Base-by-base conservation (phyloP, 116 monocot species). In the Phalaenopsis hybrid region DNA sequence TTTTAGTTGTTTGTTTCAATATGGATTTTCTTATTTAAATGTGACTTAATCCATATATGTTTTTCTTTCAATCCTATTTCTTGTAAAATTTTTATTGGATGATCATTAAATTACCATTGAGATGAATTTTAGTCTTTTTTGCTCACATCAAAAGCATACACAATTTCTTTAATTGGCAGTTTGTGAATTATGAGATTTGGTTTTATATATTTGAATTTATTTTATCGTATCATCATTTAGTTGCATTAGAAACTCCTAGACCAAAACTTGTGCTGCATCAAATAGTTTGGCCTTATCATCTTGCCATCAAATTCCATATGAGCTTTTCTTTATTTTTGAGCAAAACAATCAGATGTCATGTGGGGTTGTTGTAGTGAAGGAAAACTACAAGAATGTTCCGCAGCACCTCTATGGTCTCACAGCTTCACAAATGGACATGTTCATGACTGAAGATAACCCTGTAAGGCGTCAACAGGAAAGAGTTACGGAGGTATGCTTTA, bases 371-470 rank as follows among this genome's bases (percentile, higher is more conserved):
- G 20, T 80, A 97, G 97, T 94, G 83, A 88, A 82, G 86, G 94
- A 97, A 57, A 93, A 94, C 89, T 97, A 82, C 84, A 92, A 91
- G 76, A 94, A 90, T 85, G 86, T 84, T 75, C 97, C 97, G 57
- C 82, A 82, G 74, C 81, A 88, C 61, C 82, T 97, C 9, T 97
- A 93, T 85, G 97, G 94, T 18, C 85, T 97, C 48, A 82, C 74
- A 55, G 68, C 88, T 77, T 89, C 94, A 57, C 97, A 97, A 86
- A 87, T 94, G 87, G 91, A 94, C 86, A 96, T 96, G 96, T 94
- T 96, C 86, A 92, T 91, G 94, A 91, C 92, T 77, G 94, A 97
- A 87, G 94, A 94, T 82, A 92, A 85, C 75, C 86, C 90, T 72
- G 78, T 89, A 20, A 87, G 81, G 25, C 82, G 89, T 57, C 92